Conservation (phyloP, 164 flowering plant species). For the Macadamia tetraphylla region DNA sequence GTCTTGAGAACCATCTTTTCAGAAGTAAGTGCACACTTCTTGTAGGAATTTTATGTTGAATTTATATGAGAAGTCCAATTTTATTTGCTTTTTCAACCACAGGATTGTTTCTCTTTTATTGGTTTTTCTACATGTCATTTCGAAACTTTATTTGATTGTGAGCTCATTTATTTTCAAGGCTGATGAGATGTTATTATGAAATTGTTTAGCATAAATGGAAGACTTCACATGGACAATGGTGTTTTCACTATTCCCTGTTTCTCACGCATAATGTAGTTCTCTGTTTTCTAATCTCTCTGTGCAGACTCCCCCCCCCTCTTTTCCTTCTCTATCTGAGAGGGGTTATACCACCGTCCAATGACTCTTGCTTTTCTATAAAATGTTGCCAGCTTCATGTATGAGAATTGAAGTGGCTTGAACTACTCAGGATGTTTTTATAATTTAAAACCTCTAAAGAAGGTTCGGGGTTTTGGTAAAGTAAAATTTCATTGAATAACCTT, state of each 20-base stretch:
- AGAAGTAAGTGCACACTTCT: constrained; percentile 56
- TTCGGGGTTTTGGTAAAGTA: no score
- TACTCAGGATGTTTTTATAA: no score
- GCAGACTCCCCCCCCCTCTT: no score
- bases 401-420: background rate
- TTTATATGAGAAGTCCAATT: background rate
- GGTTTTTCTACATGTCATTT: background rate
- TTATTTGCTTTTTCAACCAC: no score
- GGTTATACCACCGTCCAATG: background rate
- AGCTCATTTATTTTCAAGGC: background rate
- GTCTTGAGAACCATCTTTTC: constrained; percentile 95
- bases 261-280: background rate
- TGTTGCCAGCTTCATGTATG: background rate
- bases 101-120: background rate
- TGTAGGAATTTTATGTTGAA: background rate
- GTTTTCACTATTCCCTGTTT: no score
- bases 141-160: background rate
- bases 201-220: no score
- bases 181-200: no score
- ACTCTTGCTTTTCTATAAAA: background rate
- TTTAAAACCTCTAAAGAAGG: no score
- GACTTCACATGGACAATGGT: background rate
- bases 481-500: no score
- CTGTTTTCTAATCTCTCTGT: background rate
- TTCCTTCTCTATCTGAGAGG: background rate